These are phyloP conservation scores for Diphasiastrum complanatum DNA, from an alignment of 83 land plant species.

Conservation along the genomic window DNA sequence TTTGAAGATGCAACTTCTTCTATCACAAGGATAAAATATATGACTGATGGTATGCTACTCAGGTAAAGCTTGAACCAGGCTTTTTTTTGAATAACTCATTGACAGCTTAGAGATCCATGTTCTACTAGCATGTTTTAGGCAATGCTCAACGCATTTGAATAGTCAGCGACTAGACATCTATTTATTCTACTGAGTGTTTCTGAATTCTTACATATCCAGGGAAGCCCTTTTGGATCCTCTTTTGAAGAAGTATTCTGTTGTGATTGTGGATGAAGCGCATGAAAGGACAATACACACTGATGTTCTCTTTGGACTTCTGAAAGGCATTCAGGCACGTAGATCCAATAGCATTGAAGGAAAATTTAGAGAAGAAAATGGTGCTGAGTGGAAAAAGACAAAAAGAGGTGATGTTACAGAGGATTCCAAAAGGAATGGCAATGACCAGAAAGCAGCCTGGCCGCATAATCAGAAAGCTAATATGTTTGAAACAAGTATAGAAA, in stretches of 20 bases:
- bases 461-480: not conserved
- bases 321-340: constrained; percentile 58
- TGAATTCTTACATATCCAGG: constrained; percentile 39
- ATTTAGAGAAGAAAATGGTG: constrained; percentile 6
- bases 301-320: constrained; percentile 87
- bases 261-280: constrained; percentile 96
- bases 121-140: constrained; percentile 1
- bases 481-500: constrained; percentile 1
- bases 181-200: not conserved
- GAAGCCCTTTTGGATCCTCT: constrained; percentile 86
- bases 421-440: not conserved
- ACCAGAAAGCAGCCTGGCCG: not conserved
- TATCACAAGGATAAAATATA: constrained; percentile 75
- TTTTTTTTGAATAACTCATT: not conserved
- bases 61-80: constrained; percentile 33
- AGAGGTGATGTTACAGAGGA: constrained; percentile 1
- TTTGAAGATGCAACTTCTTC: constrained; percentile 82
- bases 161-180: not conserved
- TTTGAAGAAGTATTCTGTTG: constrained; percentile 65
- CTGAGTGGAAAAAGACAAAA: constrained; percentile 7
- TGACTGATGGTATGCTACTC: constrained; percentile 92
- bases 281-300: constrained; percentile 94
- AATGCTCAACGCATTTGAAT: not conserved
- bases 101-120: not conserved
- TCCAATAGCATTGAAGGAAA: constrained; percentile 15